Evolutionary conservation across 495 filamentous ascomycete genomes (phyloP), one percentile per base, ranked within the genome.

Genomic region (Astrothelium macrocarpum): DNA sequence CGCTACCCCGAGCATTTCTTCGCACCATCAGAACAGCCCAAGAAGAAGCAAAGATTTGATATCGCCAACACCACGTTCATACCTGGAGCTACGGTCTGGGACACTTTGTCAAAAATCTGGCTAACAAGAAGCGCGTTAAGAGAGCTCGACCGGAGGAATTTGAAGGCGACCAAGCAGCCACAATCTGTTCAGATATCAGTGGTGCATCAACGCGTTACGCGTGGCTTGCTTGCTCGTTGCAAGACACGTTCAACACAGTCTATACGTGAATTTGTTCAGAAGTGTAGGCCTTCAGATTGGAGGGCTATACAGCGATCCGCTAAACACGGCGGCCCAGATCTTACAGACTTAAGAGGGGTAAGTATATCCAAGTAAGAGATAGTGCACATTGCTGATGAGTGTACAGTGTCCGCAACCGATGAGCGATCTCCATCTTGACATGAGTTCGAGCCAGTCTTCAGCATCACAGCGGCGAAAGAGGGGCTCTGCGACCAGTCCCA

Each of bases 141-240:
- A 39, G 61, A 63, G 60, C 53, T 66, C 18, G 64, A 66, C 34
- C 28, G 45, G 34, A 66, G 49, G 60, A 66, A 66, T 32, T 7
- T 29, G n/a, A 31, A 43, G 29, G 39, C 34, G 29, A 20, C 12
- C 1, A 23, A 29, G 2, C 43, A 65, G 23, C n/a, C 29, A 12
- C 4, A 49, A 65, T 36, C 32, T n/a, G 20, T 53, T 23, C 26
- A 34, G 7, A 32, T 16, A 43, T 53, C 36, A n/a, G 25, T 53
- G 12, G 23, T 39, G 16, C 36, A 59, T n/a, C 46, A 23, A 53
- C 46, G 36, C 20, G 2, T 65, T 53, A 59, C 59, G 32, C 32
- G 25, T 23, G 36, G 20, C 26, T 14, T 53, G 36, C 59, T 62
- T 32, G 49, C 64, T 49, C 36, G 60, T 28, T 25, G 11, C 28